A percentile compares a stretch with the other conserved stretches of the same genome.
Evolutionary conservation across 2,329 filamentous ascomycete genomes (phyloP).

Genomic region (Talaromyces sp.): DNA sequence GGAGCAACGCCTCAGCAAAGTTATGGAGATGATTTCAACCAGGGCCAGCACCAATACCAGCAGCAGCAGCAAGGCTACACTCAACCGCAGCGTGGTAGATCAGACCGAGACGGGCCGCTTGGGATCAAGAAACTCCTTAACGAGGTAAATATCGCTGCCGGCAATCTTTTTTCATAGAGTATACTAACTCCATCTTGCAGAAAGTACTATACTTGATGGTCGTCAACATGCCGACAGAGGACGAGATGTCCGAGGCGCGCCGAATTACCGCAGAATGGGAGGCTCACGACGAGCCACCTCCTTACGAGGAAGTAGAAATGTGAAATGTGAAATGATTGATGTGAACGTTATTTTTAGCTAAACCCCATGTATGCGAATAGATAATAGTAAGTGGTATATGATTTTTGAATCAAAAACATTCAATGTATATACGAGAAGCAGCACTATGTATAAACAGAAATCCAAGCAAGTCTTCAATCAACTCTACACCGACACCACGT

Average conservation of each 20-base stretch:
- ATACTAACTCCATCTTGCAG: conserved; percentile 10
- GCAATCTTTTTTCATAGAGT: not conserved
- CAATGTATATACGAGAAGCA: not conserved
- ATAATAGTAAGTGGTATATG: too few species aligned
- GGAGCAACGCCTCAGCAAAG: not conserved
- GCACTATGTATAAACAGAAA: not conserved
- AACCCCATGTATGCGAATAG: too few species aligned
- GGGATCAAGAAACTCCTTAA: not conserved
- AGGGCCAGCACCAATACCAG: not conserved
- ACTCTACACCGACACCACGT: not conserved
- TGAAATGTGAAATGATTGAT: not conserved
- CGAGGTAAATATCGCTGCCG: not conserved
- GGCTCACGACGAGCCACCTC: not conserved
- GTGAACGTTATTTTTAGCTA: not conserved
- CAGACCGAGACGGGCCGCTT: not conserved
- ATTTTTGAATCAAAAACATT: not conserved
- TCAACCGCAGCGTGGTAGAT: not conserved
- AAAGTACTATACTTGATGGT: conserved; percentile 50
- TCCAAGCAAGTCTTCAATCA: not conserved
- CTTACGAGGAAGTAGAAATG: not conserved
- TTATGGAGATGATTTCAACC: not conserved
- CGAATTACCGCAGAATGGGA: conserved; percentile 2
- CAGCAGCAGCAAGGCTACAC: not conserved
- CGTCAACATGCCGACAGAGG: conserved; percentile 46
- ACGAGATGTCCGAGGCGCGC: conserved; percentile 29